A percentile compares a stretch with the other conserved stretches of the same genome.
These are phyloP conservation scores for Cryptosporidium bovis DNA, from an alignment of 169 alveolate genomes.

Conservation along the genomic window DNA sequence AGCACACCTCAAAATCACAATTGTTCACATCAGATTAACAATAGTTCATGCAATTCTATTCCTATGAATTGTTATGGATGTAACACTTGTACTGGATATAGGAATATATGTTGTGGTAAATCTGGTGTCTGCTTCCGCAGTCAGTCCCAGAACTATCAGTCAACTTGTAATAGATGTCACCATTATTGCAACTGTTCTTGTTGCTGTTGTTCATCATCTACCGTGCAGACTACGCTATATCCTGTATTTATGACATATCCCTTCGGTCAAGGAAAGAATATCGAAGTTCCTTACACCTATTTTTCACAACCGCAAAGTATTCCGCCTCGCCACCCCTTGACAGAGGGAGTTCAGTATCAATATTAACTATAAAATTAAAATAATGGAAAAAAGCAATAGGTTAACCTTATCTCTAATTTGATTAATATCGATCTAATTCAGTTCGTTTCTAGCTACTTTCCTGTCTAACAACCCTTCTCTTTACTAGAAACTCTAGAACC, in stretches of 20 bases:
- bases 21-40: constrained; percentile 12
- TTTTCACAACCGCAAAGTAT: constrained; percentile 2
- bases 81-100: not conserved
- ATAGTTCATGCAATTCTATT: not conserved
- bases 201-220: constrained; percentile 69
- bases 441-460: no score
- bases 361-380: not conserved
- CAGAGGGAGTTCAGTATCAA: not conserved
- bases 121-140: not conserved
- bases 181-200: constrained; percentile 7
- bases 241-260: constrained; percentile 70
- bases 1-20: constrained; percentile 22
- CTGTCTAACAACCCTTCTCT: no score
- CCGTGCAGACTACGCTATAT: constrained; percentile 63
- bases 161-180: not conserved
- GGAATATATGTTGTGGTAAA: constrained; percentile 3
- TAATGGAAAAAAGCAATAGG: not conserved
- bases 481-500: no score
- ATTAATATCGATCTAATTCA: no score
- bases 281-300: constrained; percentile 54
- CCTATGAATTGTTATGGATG: not conserved
- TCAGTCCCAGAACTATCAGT: not conserved
- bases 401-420: not conserved
- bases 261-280: constrained; percentile 53
- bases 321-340: not conserved